Evolutionary conservation across 2,329 filamentous ascomycete species (phyloP).

Genomic region (Microascus cirrosus): DNA sequence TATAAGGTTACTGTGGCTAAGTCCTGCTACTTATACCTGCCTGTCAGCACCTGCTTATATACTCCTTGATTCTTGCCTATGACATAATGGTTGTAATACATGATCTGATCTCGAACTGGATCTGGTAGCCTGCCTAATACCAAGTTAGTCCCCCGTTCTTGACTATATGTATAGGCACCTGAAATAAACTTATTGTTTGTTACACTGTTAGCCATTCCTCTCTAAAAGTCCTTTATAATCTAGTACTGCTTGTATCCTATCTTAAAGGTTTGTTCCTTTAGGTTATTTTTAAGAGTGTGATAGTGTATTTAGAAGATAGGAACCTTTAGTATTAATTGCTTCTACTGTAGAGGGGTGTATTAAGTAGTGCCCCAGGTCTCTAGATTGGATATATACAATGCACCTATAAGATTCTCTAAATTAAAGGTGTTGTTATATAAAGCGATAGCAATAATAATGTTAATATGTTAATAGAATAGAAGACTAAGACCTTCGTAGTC

Average conservation of each 20-base stretch:
- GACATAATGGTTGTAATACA: constrained; percentile 17
- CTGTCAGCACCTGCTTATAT: too few species aligned
- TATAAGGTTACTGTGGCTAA: too few species aligned
- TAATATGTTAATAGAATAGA: too few species aligned
- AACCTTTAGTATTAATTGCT: constrained; percentile 14
- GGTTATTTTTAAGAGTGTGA: constrained; percentile 14
- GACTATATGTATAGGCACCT: neutral
- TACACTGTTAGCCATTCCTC: neutral
- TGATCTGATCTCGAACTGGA: constrained; percentile 16
- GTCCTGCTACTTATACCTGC: too few species aligned
- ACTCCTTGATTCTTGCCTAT: too few species aligned
- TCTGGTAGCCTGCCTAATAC: constrained; percentile 12
- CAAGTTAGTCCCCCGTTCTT: constrained; percentile 3
- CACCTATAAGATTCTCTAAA: too few species aligned
- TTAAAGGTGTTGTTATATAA: too few species aligned
- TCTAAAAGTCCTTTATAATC: constrained; percentile 4
- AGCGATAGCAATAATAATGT: too few species aligned
- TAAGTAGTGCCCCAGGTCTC: too few species aligned
- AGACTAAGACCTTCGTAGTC: too few species aligned
- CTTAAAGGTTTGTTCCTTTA: constrained; percentile 14
- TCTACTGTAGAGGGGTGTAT: constrained; percentile 14
- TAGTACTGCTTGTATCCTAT: constrained; percentile 10
- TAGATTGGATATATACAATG: too few species aligned
- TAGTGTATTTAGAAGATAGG: constrained; percentile 16
- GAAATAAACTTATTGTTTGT: neutral